Evolutionary conservation across 257 asterid genomes (phyloP), one percentile per base, ranked within the genome.

Genomic region (Solanum raphanifolium): DNA sequence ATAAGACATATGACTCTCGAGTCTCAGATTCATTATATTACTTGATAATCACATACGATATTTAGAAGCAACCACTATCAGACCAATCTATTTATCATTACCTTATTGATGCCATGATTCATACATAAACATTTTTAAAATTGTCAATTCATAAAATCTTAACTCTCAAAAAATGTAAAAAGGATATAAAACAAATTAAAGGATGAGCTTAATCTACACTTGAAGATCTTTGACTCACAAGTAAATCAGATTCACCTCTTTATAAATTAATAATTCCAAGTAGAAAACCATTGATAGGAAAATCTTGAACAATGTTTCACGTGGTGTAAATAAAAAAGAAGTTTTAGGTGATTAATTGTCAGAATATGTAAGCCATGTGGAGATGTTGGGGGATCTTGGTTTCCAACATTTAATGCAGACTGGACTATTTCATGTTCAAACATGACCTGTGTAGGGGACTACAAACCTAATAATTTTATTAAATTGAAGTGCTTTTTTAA

Each of bases 351-450:
- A 86, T 76, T 87, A 87, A 87, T 66, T 88, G 90, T 84, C 88
- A 86, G 93, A 74, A 65, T 86, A 88, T 90, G 93, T 89, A 89
- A 83, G 92, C 92, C 96, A 95, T 91, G 97, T 94, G 94, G 94
- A 88, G 87, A 86, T 91, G 96, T 93, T 92, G 88, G 90, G 78
- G 84, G 62, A 90, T 88, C 84, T 91, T 86, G 74, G 58, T 86
- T 90, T 88, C 87, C 88, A 86, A 90, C 88, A 92, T 89, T 93
- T 88, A 93, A 91, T 90, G 91, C 36, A 85, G 88, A 91, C 90
- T 89, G 88, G 92, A 91, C 93, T 82, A 89, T 88, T 91, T 91
- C 88, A 87, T 87, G 91, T 90, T 88, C 93, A 90, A 92, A 89
- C 85, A 87, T 88, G 92, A 89, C 92, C 89, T 86, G 41, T 88